Conservation (phyloP, 176 grass and related monocot species). For the Secale cereale region DNA sequence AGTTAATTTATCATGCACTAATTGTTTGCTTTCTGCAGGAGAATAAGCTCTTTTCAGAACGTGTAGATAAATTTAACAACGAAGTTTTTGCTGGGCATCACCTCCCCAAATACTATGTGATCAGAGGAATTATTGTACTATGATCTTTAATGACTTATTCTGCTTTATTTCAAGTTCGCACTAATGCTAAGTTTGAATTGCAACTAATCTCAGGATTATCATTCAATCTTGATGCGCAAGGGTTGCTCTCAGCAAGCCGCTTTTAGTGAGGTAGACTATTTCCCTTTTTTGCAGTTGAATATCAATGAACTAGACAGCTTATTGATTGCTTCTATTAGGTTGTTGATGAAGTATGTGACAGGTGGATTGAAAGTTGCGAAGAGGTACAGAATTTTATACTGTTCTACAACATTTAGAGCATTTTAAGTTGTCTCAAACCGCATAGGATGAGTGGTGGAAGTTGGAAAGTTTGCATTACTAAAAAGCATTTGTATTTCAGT, state of each 20-base stretch:
- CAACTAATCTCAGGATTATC: not conserved
- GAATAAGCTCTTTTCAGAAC: not conserved
- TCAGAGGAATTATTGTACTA: not conserved
- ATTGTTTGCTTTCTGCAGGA: not conserved
- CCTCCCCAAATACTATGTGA: not conserved
- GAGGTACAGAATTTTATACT: not conserved
- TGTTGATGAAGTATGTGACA: not conserved
- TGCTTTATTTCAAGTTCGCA: not conserved
- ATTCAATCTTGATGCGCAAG: not conserved
- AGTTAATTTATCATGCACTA: not conserved
- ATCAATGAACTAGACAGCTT: not conserved
- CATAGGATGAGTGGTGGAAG: not conserved
- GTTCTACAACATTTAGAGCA: not conserved
- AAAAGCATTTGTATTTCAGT: not conserved
- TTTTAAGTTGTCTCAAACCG: not conserved
- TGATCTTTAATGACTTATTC: not conserved
- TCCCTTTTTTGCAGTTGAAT: not conserved
- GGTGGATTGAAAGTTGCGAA: not conserved
- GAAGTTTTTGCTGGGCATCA: not conserved
- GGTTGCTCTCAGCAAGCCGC: not conserved
- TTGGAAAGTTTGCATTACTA: not conserved
- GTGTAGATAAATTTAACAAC: not conserved
- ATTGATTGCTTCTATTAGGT: not conserved
- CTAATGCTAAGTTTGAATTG: not conserved
- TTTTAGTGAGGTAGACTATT: not conserved